These are phyloP conservation scores for Colletotrichum sp. DNA, from an alignment of 2,329 filamentous ascomycete genomes.

Conservation along the genomic window DNA sequence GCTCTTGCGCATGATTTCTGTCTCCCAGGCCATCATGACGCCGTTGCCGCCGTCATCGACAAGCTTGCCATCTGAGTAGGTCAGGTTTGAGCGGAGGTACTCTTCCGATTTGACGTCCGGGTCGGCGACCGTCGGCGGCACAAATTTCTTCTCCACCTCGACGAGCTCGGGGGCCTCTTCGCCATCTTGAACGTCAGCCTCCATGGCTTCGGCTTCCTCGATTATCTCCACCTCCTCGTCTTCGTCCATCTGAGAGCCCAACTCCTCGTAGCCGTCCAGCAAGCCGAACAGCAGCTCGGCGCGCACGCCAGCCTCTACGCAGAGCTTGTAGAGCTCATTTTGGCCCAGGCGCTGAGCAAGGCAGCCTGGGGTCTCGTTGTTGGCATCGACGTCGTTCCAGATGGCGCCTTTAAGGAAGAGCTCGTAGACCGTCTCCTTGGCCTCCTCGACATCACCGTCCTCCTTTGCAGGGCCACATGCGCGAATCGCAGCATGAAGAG, in stretches of 20 bases:
- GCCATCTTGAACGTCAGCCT: background rate
- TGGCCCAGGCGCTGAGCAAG: slow-evolving; percentile 75
- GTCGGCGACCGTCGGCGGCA: slow-evolving; percentile 38
- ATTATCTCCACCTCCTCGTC: slow-evolving; percentile 54
- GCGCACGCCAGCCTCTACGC: slow-evolving; percentile 88
- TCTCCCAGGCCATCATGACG: slow-evolving; percentile 95
- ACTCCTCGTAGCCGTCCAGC: slow-evolving; percentile 79
- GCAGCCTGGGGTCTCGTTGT: slow-evolving; percentile 91
- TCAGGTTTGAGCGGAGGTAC: slow-evolving; percentile 71
- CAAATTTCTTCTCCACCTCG: slow-evolving; percentile 31
- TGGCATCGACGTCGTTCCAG: slow-evolving; percentile 92
- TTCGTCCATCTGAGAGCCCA: slow-evolving; percentile 55
- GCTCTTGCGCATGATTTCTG: slow-evolving; percentile 80
- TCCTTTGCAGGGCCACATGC: slow-evolving; percentile 58
- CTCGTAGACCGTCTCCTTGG: slow-evolving; percentile 71
- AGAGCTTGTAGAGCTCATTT: slow-evolving; percentile 75
- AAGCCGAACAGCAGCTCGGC: slow-evolving; percentile 86
- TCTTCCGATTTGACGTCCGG: slow-evolving; percentile 64
- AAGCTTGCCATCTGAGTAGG: slow-evolving; percentile 68
- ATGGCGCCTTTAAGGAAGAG: slow-evolving; percentile 89
- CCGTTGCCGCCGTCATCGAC: slow-evolving; percentile 79
- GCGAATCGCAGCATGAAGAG: slow-evolving; percentile 90
- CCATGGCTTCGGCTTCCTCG: slow-evolving; percentile 27
- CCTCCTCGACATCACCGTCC: slow-evolving; percentile 58
- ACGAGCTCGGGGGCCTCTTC: slow-evolving; percentile 27